phyloP scores from a whole-genome alignment of 257 asterid genomes.

The Solanum medicagineum region DNA sequence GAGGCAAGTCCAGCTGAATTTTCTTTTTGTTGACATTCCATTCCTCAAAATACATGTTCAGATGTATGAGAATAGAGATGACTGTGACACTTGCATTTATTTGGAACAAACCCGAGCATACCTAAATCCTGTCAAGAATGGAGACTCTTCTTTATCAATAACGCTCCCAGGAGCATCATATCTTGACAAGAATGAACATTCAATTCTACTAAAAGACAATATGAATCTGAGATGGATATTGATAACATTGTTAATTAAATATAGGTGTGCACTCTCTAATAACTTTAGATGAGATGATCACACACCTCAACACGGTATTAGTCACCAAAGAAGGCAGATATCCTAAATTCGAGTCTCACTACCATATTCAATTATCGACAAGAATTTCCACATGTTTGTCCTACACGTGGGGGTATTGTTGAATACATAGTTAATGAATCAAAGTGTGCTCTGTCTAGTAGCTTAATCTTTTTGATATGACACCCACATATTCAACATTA shows the following conservation, averaged over 20 bases:
- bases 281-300: neutral
- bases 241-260: neutral
- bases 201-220: neutral
- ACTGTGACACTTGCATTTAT: neutral
- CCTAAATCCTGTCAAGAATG: constrained; percentile 52
- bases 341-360: neutral
- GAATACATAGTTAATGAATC: neutral
- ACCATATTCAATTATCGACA: neutral
- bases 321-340: neutral
- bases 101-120: constrained; percentile 14
- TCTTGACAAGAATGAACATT: constrained; percentile 24
- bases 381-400: neutral
- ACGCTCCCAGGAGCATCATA: constrained; percentile 33
- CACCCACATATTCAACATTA: neutral
- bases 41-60: constrained; percentile 32
- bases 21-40: constrained; percentile 61
- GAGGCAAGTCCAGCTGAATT: constrained; percentile 51
- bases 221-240: neutral
- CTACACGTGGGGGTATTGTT: neutral
- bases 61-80: constrained; percentile 3
- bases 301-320: neutral
- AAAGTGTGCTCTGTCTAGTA: neutral
- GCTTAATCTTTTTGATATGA: neutral
- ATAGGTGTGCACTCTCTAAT: neutral
- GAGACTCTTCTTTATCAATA: constrained; percentile 51